Evolutionary conservation across 225 moss, liverwort and hornwort species (phyloP).

Genomic region (Climacium dendroides): DNA sequence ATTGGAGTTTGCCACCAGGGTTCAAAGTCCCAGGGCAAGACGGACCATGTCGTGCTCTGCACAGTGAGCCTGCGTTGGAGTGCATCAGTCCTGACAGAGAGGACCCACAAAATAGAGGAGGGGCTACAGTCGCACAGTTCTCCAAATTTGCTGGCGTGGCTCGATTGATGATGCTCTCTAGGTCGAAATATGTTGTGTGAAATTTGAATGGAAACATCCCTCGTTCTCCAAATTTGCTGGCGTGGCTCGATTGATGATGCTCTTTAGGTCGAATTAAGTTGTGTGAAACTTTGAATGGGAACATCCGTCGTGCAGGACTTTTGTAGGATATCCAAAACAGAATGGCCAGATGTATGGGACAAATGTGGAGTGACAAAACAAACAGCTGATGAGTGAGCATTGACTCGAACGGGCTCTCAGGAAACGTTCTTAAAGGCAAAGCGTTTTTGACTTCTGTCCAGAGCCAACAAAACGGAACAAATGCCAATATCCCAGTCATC

Average conservation of each 20-base stretch:
- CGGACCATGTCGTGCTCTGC: not conserved
- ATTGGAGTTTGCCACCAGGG: not conserved
- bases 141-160: not conserved
- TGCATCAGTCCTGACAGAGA: not conserved
- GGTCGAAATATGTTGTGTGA: not conserved
- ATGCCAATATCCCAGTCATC: not conserved
- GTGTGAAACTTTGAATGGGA: not conserved
- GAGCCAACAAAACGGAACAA: not conserved
- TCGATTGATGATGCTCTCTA: not conserved
- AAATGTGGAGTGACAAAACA: not conserved
- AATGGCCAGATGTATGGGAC: not conserved
- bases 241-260: no score
- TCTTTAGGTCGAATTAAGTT: not conserved
- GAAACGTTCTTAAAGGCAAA: not conserved
- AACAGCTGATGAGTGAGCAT: not conserved
- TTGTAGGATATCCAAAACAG: not conserved
- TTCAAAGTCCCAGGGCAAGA: not conserved
- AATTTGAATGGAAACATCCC: not conserved
- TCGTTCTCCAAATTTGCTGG: not conserved
- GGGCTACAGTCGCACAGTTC: not conserved
- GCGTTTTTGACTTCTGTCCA: not conserved
- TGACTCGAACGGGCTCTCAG: not conserved
- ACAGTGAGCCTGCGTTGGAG: not conserved
- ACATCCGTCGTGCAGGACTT: not conserved
- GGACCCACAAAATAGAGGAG: not conserved